Evolutionary conservation across 768 basidiomycete genomes (phyloP), one percentile per base, ranked within the genome.

Genomic region (Tephrocybe sp.): DNA sequence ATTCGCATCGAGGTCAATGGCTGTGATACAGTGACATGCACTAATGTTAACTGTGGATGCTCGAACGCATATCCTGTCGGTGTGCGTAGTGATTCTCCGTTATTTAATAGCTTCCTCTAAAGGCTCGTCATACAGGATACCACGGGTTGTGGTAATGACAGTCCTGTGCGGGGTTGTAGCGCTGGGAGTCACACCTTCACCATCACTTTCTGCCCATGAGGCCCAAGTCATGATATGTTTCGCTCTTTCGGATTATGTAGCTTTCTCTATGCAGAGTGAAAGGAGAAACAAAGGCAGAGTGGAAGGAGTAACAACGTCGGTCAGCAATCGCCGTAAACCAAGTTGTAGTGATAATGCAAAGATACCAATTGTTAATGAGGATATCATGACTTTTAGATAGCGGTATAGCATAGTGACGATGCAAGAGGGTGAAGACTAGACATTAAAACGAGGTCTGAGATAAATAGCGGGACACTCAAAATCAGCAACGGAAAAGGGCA

Each of bases 1-100:
- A 64, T 73, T 16, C 42, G 56, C 21, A 67, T 73, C 39, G 59
- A 54, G 35, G 71, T 69, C 5, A 62, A 58, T 24, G 71, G 70
- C 2, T 70, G 73, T 58, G 66, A 69, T 19, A 71, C 69, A 11
- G 71, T 71, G 7, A 67, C 67, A 7, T 74, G 73, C 56, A 70
- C 66, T 9, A 68, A 65, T 44, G 65, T 64, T 31, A 65, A 67
- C 34, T 74, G 72, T 57, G 67, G 66, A 16, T 70, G 69, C 55
- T 55, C 7, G 22, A 60, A 53, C 27, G 68, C 68, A 5, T 71
- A 69, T 49, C 67, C 65, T 12, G 59, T 61, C 25, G 67, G 68
- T 3, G 69, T 70, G 45, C 53, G 67, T 62, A n/a, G 8, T 16
- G 30, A 13, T 35, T 48, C 27, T 26, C 28, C 9, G 6, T 11